phyloP scores from a whole-genome alignment of 345 rosid genomes.

The Abelmoschus esculentus region DNA sequence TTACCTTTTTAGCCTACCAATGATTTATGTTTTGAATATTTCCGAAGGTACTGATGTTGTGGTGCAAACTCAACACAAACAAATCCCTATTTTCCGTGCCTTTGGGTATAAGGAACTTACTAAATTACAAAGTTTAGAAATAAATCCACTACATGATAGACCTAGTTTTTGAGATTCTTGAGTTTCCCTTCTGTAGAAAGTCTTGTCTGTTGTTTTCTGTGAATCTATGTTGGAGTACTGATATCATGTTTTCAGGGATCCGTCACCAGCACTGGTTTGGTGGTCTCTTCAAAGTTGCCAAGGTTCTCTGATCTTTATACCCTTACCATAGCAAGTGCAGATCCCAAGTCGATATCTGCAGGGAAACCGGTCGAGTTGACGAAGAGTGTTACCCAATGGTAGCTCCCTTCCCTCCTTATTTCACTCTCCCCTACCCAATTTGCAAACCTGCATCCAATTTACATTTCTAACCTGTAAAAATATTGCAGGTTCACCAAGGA shows the following conservation, averaged over 20 bases:
- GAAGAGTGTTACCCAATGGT: too few species aligned
- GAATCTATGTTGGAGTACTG: background rate
- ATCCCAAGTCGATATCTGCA: slow-evolving; percentile 88
- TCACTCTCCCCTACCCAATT: too few species aligned
- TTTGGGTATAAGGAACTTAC: background rate
- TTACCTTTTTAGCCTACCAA: background rate
- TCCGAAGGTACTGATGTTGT: background rate
- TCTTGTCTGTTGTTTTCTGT: background rate
- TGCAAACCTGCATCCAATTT: too few species aligned
- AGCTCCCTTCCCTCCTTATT: too few species aligned
- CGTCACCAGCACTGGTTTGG: slow-evolving; percentile 83
- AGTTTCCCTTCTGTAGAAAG: background rate
- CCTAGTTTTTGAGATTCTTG: background rate
- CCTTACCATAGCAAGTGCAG: slow-evolving; percentile 74
- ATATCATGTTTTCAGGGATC: slow-evolving; percentile 54
- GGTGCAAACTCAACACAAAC: background rate
- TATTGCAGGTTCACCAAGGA: too few species aligned
- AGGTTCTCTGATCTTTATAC: slow-evolving; percentile 88
- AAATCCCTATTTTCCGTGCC: background rate
- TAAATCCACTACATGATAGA: background rate
- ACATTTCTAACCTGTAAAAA: too few species aligned
- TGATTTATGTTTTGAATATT: background rate
- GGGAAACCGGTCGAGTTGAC: slow-evolving; percentile 28
- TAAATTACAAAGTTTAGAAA: background rate
- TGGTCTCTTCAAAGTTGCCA: slow-evolving; percentile 80